Base-by-base conservation (phyloP, 2,329 filamentous ascomycete species). In the Cyclaneusma minus region DNA sequence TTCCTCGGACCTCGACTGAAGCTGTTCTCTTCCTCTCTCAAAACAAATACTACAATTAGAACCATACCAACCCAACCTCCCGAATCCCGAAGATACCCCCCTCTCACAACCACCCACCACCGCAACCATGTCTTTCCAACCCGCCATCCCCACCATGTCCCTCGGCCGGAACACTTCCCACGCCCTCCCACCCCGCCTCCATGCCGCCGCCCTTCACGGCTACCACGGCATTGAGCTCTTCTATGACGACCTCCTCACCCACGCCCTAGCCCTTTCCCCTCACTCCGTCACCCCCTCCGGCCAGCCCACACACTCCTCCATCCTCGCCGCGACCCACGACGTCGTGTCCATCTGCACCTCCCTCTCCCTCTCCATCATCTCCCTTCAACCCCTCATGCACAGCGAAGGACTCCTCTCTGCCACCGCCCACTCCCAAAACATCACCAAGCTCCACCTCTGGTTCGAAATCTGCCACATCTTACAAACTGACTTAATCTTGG, bases 81-180 rank as follows among this genome's bases (percentile, higher is more conserved):
- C n/a, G n/a, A n/a, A n/a, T n/a, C n/a, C n/a, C n/a, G n/a, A n/a
- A n/a, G n/a, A n/a, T n/a, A n/a, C n/a, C n/a, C n/a, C n/a, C n/a
- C n/a, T n/a, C n/a, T n/a, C n/a, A n/a, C n/a, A n/a, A n/a, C n/a
- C n/a, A n/a, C n/a, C n/a, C n/a, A n/a, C n/a, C n/a, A n/a, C n/a
- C n/a, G 15, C 11, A 39, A 51, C 31, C 16, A 66, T 66, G 62
- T 45, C 60, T 34, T 69, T 60, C 47, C 62, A 60, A 36, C 63
- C 75, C 36, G 76, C 63, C 20, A 84, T 87, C 43, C 72, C 72
- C 31, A 78, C 76, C 35, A 80, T 84, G 62, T 84, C 77, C 25
- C 61, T 87, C 2, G 79, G 80, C 21, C 70, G 76, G 21, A 71
- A 69, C 40, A 60, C 74, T 43, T 68, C 76, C 35, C 80, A 87